Evolutionary conservation across 2,329 filamentous ascomycete genomes (phyloP).

Genomic region (Herpotrichia juniperi): DNA sequence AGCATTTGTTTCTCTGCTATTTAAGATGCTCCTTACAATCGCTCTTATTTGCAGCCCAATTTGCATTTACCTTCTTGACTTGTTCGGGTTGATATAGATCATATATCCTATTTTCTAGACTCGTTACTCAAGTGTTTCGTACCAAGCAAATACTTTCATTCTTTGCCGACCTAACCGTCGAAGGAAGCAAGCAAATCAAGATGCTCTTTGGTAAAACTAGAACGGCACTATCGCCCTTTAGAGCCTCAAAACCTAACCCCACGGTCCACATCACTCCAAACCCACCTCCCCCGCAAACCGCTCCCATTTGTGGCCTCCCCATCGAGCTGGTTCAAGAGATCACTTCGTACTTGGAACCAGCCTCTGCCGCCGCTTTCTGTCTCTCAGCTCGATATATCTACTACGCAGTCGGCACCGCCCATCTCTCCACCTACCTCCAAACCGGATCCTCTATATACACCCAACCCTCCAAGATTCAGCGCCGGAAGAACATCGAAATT

Average conservation of each 20-base stretch:
- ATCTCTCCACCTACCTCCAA: slow-evolving; percentile 22
- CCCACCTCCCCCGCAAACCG: slow-evolving; percentile 13
- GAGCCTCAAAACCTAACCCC: neutral
- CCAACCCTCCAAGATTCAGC: slow-evolving; percentile 18
- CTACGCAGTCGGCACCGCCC: slow-evolving; percentile 34
- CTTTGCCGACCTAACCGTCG: too few relatives aligned
- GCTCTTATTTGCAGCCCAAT: too few relatives aligned
- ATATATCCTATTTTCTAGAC: too few relatives aligned
- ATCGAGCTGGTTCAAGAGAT: slow-evolving; percentile 39
- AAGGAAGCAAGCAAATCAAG: neutral
- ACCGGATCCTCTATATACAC: slow-evolving; percentile 8
- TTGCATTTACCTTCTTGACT: too few relatives aligned
- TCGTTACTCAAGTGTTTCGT: too few relatives aligned
- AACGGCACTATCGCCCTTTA: neutral
- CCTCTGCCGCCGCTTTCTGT: slow-evolving; percentile 32
- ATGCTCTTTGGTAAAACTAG: neutral
- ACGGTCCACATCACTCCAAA: neutral
- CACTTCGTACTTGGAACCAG: slow-evolving; percentile 27
- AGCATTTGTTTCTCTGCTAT: too few relatives aligned
- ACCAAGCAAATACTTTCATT: too few relatives aligned
- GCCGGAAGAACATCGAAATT: slow-evolving; percentile 29
- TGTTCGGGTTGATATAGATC: too few relatives aligned
- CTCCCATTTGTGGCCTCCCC: slow-evolving; percentile 20
- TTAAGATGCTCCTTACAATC: too few relatives aligned
- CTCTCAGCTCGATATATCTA: slow-evolving; percentile 32